Base-by-base conservation (phyloP, 1,284 basidiomycete species). In the Naganishia albida region DNA sequence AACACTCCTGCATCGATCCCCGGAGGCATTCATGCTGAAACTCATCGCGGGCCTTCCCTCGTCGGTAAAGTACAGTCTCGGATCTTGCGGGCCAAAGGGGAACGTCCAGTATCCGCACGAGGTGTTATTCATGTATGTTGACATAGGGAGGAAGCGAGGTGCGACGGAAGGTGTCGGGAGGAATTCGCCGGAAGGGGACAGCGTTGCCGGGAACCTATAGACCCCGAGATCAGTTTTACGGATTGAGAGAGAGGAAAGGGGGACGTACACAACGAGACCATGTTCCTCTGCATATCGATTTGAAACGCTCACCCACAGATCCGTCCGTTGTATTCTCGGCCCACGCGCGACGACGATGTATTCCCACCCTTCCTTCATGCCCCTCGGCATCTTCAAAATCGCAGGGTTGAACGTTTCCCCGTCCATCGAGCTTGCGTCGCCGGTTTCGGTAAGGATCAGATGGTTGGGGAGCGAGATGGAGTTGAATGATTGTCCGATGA, bases 81-180 rank as follows among this genome's bases (percentile, higher is more conserved):
- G 57, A 10, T 60, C 57, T 40, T 60, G 46, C 34, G 57, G 34
- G 7, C 57, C 57, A 34, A 60, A 60, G 23, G 57, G 57, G 20
- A 60, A 60, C 23, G 42, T 25, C 57, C 57, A 60, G 20, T 50
- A 34, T 8, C 57, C 57, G 46, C 57, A 60, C 1, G 57, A 60
- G 3, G 57, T 60, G 38, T 60, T 60, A 38, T 60, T 60, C 10
- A 30, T 26, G 15, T 30, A 10, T 4, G 57, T 60, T 2, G 18
- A 2, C 34, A 60, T 49, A 2, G 16, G 46, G 7, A 60, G 46
- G 57, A 60, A 60, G 34, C 26, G 43, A 16, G 57, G 43, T 1
- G 46, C 38, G 2, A 34, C 20, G 12, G 57, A 25, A n/a, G 34
- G 23, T 20, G 57, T 50, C 8, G 46, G 57, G 34, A 38, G 34